Conservation (phyloP, 2,329 filamentous ascomycete species). For the Fusarium algeriense region DNA sequence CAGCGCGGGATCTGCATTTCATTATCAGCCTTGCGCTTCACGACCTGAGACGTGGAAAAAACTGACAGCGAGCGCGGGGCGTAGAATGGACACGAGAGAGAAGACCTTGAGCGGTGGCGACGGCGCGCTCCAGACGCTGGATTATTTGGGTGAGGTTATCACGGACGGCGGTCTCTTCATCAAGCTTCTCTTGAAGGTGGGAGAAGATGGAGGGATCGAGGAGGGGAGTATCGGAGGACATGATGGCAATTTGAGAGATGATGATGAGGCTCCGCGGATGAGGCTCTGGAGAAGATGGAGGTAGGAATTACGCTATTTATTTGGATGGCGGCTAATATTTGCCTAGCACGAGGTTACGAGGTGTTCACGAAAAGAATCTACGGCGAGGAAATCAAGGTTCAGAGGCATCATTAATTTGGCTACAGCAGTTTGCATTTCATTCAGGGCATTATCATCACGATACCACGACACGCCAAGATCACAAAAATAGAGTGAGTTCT, state of each 20-base stretch:
- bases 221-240: constrained; percentile 53
- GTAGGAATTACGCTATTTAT: constrained; percentile 23
- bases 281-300: constrained; percentile 26
- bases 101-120: constrained; percentile 82
- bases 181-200: constrained; percentile 87
- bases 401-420: neutral
- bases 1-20: constrained; percentile 68
- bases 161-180: constrained; percentile 84
- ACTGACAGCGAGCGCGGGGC: constrained; percentile 69
- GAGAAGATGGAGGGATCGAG: constrained; percentile 88
- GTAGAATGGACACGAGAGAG: constrained; percentile 93
- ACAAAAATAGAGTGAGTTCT: constrained; percentile 56
- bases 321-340: constrained; percentile 8
- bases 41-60: neutral
- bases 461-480: rapidly evolving
- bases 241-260: constrained; percentile 33
- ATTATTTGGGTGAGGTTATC: constrained; percentile 87
- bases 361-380: neutral
- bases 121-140: constrained; percentile 85
- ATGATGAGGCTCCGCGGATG: constrained; percentile 37
- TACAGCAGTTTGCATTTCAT: rapidly evolving
- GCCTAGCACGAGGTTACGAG: neutral
- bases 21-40: neutral
- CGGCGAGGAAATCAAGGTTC: neutral
- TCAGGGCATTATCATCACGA: no score